Evolutionary conservation across 257 asterid species (phyloP).

Genomic region (Ocimum tenuiflorum): DNA sequence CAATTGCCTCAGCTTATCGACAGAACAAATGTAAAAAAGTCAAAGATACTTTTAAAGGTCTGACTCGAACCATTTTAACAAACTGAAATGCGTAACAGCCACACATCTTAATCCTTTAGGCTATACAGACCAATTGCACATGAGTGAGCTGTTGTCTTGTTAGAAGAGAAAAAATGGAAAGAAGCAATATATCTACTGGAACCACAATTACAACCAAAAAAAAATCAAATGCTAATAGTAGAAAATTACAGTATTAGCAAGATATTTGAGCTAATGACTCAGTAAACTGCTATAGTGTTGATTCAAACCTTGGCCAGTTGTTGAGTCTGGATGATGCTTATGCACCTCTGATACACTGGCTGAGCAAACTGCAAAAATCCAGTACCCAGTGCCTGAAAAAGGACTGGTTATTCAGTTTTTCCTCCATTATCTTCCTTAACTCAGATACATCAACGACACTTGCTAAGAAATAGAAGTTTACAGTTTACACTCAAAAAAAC

Average conservation of each 20-base stretch:
- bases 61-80: background rate
- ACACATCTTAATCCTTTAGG: background rate
- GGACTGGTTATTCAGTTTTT: background rate
- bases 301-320: conserved; percentile 79
- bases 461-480: background rate
- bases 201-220: background rate
- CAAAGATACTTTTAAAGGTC: background rate
- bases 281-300: conserved; percentile 13
- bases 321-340: conserved; percentile 82
- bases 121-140: too few relatives aligned
- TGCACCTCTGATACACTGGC: conserved; percentile 96
- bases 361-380: conserved; percentile 86
- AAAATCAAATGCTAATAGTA: background rate
- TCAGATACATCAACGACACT: background rate
- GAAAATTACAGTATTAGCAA: background rate
- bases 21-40: conserved; percentile 5
- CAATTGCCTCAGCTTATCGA: background rate
- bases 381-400: conserved; percentile 76
- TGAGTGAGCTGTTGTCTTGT: background rate
- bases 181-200: background rate
- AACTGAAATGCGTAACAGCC: background rate
- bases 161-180: background rate
- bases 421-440: background rate
- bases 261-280: conserved; percentile 6
- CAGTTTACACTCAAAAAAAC: background rate